These are phyloP conservation scores for Kuraishia piskuri DNA, from an alignment of 805 yeast species.

Conservation along the genomic window DNA sequence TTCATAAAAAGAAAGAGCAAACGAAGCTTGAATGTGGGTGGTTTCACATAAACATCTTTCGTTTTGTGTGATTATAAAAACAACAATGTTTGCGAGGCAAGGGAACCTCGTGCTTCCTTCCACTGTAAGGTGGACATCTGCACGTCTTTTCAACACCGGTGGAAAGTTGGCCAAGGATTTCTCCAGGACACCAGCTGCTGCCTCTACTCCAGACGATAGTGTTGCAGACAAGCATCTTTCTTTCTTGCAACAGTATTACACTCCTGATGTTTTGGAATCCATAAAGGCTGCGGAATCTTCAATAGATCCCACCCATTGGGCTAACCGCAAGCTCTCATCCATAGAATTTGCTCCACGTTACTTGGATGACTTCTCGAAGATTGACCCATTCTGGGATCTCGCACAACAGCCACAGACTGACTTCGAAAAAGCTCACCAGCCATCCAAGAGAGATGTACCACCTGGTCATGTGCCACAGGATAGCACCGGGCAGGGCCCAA, in stretches of 20 bases:
- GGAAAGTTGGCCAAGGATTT: not conserved
- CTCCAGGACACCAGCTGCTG: not conserved
- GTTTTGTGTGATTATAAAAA: too few relatives aligned
- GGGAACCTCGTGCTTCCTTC: not conserved
- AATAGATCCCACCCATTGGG: slow-evolving; percentile 57
- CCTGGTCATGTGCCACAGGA: slow-evolving; percentile 5
- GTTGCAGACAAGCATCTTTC: slow-evolving; percentile 32
- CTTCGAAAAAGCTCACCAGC: slow-evolving; percentile 7
- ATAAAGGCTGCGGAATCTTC: slow-evolving; percentile 74
- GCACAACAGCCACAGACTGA: slow-evolving; percentile 12
- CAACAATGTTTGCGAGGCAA: not conserved
- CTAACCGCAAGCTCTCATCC: slow-evolving; percentile 29
- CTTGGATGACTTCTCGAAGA: slow-evolving; percentile 58
- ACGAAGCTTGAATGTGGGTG: not conserved
- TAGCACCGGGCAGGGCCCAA: not conserved
- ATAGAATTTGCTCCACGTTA: slow-evolving; percentile 62
- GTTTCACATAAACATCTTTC: not conserved
- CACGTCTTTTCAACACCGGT: not conserved
- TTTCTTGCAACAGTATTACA: slow-evolving; percentile 64
- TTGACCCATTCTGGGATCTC: slow-evolving; percentile 73
- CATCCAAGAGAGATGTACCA: slow-evolving; percentile 6
- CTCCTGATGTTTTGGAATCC: slow-evolving; percentile 73
- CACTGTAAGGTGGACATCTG: not conserved
- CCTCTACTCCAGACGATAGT: not conserved
- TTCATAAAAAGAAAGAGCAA: not conserved